Conservation (phyloP, 164 flowering plant genomes). For the Nelumbo lutea region DNA sequence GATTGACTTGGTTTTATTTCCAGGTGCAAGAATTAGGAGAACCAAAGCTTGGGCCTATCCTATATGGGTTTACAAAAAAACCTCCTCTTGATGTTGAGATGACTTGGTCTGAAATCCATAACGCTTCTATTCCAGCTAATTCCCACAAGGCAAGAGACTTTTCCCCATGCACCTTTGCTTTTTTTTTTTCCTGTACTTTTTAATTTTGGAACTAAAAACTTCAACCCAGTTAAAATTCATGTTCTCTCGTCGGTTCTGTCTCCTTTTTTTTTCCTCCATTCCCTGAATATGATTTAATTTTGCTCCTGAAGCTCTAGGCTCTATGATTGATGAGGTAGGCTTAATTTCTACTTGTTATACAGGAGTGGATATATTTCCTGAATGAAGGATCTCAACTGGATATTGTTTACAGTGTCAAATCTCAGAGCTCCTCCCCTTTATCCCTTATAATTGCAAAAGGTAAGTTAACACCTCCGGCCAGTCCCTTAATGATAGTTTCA, state of each 20-base stretch:
- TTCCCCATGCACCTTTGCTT: not conserved
- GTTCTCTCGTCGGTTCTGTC: not conserved
- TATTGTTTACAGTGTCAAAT: conserved; percentile 40
- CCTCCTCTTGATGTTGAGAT: conserved; percentile 46
- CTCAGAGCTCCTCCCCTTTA: conserved; percentile 31
- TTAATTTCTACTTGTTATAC: conserved; percentile 14
- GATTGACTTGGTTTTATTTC: not conserved
- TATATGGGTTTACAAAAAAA: conserved; percentile 44
- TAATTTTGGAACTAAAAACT: not conserved
- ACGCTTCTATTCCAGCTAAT: conserved; percentile 22
- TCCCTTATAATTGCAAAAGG: conserved; percentile 56
- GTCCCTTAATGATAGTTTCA: no score
- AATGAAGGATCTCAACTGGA: conserved; percentile 49
- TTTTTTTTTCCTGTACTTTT: no score
- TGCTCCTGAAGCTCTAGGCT: not conserved
- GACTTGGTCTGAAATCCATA: conserved; percentile 45
- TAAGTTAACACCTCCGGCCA: conserved; percentile 7
- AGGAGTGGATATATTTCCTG: conserved; percentile 61
- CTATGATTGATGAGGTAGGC: conserved; percentile 1
- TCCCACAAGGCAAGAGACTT: conserved; percentile 38
- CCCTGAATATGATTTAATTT: not conserved
- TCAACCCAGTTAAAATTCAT: not conserved
- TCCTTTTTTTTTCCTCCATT: not conserved
- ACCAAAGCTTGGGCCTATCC: conserved; percentile 29
- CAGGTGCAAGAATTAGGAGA: conserved; percentile 36